These are phyloP conservation scores for Chlamydomonas incerta DNA, from an alignment of 139 green algal species.

Conservation along the genomic window DNA sequence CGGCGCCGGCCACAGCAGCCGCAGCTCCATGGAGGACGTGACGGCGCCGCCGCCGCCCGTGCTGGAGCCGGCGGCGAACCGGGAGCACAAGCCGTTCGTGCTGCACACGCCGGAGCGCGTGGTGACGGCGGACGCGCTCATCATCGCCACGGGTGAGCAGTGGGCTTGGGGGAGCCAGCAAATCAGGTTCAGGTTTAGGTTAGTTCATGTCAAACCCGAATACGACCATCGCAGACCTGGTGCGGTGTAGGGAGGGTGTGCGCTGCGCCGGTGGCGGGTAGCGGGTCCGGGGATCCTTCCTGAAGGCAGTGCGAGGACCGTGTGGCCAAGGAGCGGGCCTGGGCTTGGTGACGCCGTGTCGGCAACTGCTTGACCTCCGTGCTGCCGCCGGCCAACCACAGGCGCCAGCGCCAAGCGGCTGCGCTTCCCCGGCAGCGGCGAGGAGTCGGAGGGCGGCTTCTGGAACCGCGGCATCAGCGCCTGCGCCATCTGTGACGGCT, in stretches of 20 bases:
- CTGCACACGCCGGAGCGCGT: slow-evolving; percentile 57
- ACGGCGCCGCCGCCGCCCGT: too few species aligned
- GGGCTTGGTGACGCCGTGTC: too few species aligned
- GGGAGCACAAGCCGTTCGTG: slow-evolving; percentile 41
- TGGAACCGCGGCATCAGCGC: slow-evolving; percentile 83
- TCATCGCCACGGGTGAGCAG: slow-evolving; percentile 69
- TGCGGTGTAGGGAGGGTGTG: too few species aligned
- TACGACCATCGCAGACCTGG: too few species aligned
- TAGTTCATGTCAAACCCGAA: too few species aligned
- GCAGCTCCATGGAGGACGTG: background rate
- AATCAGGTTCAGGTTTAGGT: too few species aligned
- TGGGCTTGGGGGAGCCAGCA: background rate
- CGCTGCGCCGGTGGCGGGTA: too few species aligned
- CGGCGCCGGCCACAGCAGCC: background rate
- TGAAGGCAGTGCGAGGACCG: too few species aligned
- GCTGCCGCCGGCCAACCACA: background rate
- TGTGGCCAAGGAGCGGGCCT: too few species aligned
- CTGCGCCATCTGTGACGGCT: slow-evolving; percentile 83
- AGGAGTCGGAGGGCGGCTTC: slow-evolving; percentile 53
- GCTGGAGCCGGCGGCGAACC: background rate
- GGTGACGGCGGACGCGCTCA: slow-evolving; percentile 67
- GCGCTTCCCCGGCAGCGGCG: slow-evolving; percentile 49
- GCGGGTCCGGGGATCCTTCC: too few species aligned
- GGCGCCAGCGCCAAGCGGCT: slow-evolving; percentile 49
- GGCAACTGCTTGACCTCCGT: too few species aligned